Base-by-base conservation (phyloP, 768 basidiomycete genomes). In the Mycena metata region DNA sequence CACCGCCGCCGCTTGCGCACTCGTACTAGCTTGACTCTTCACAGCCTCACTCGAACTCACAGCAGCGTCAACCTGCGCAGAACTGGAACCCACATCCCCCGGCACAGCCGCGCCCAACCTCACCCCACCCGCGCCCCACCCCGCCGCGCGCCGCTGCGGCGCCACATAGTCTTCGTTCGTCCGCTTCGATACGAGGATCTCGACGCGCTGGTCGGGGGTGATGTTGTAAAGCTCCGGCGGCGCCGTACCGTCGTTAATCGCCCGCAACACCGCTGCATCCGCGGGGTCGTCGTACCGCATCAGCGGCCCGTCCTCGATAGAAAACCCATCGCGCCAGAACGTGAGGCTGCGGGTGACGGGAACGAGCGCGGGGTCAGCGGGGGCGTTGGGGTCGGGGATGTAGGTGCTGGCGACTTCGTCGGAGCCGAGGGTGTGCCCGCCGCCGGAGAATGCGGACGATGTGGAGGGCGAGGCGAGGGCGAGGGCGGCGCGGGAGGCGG, bases 311-410 rank as follows among this genome's bases (percentile, higher is more conserved):
- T 96, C 94, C 74, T 98, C 94, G 50, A 99, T 87, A 51, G 90
- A 91, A 79, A 98, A 98, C 0, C 98, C 98, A 67, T 98, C 88
- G 45, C 90, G 86, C 97, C 97, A 99, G 81, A 99, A 94, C 0
- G 92, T 96, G 47, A 99, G 82, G 62, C 88, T 85, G 11, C 97
- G 90, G 54, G 90, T 87, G 0, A 84, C 91, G 4, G 87, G 84
- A 56, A 89, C 87, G 64, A 86, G 85, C 66, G 85, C 83, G 8
- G 79, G 79, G 3, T 72, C 77, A 10, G 39, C 39, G 41, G 67
- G 59, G 9, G 83, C 86, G 72, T 79, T 81, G 0, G 94, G 90
- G 79, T 96, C 96, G 16, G 95, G 91, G 24, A 98, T 81, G 74
- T 83, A 93, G 9, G 85, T 73, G 67, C 93, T 94, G 9, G 91